Evolutionary conservation across 179 eudicot genomes (phyloP).

Genomic region (Nepenthes alata): DNA sequence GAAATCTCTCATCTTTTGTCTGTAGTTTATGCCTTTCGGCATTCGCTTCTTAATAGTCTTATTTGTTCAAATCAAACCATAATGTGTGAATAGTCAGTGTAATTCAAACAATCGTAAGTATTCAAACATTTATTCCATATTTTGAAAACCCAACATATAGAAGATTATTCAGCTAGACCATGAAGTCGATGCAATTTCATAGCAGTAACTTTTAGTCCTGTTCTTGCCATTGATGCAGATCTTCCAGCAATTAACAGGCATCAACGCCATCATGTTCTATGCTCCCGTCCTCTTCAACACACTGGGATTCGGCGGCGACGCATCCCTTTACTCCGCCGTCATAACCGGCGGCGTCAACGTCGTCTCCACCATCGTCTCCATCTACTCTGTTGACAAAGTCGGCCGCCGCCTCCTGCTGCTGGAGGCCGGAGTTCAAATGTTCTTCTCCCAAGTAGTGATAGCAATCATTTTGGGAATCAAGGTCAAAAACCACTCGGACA

Average conservation of each 20-base stretch:
- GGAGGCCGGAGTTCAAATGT: conserved; percentile 78
- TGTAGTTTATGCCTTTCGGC: no score
- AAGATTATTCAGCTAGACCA: not conserved
- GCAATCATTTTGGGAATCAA: conserved; percentile 63
- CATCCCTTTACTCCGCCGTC: conserved; percentile 69
- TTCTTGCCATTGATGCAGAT: conserved; percentile 23
- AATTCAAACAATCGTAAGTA: not conserved
- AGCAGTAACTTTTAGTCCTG: not conserved
- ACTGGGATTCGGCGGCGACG: conserved; percentile 60
- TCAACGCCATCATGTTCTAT: conserved; percentile 87
- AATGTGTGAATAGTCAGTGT: no score
- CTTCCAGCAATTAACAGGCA: conserved; percentile 83
- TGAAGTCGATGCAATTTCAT: not conserved
- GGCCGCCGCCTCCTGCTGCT: conserved; percentile 64
- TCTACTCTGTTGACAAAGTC: conserved; percentile 69
- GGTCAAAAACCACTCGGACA: conserved; percentile 39
- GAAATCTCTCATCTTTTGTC: no score
- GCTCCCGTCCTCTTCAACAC: conserved; percentile 74
- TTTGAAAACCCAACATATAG: not conserved
- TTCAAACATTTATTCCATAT: not conserved
- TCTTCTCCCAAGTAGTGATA: conserved; percentile 56
- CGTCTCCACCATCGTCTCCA: conserved; percentile 58
- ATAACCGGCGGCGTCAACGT: conserved; percentile 80
- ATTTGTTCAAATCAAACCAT: not conserved
- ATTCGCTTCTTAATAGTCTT: not conserved